A percentile compares a stretch with the other conserved stretches of the same genome.
Evolutionary conservation across 768 basidiomycete genomes (phyloP).

Genomic region (Butyriboletus loyo): DNA sequence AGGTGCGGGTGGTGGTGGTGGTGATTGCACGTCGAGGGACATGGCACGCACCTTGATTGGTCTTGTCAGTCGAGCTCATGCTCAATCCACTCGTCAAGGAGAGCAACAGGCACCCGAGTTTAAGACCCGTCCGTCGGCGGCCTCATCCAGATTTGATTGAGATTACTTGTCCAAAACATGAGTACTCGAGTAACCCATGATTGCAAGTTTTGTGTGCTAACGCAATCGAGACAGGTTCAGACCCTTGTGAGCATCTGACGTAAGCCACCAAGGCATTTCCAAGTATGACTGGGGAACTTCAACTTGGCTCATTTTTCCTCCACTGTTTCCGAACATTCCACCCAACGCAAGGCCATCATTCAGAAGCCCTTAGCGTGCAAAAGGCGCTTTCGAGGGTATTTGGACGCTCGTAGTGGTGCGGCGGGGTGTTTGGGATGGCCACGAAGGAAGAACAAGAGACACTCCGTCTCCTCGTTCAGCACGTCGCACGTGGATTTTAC

Average conservation of each 20-base stretch:
- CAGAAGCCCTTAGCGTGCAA: slow-evolving; percentile 5
- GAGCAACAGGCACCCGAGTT: too few species aligned
- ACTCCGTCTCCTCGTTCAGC: slow-evolving; percentile 85
- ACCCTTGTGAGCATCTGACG: neutral
- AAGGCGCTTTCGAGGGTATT: slow-evolving; percentile 3
- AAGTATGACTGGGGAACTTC: neutral
- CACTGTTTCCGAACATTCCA: neutral
- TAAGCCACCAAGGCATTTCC: neutral
- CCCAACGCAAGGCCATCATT: slow-evolving; percentile 4
- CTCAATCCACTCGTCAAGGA: too few species aligned
- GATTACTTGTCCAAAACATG: too few species aligned
- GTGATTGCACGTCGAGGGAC: too few species aligned
- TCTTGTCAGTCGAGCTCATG: too few species aligned
- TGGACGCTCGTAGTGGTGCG: slow-evolving; percentile 6
- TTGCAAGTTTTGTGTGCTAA: too few species aligned
- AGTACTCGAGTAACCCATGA: too few species aligned
- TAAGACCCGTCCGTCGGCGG: too few species aligned
- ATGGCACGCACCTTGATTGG: too few species aligned
- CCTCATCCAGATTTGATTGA: too few species aligned
- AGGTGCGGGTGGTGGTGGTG: too few species aligned
- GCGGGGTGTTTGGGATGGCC: slow-evolving; percentile 41
- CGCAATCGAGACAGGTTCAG: too few species aligned
- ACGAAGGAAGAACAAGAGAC: slow-evolving; percentile 80
- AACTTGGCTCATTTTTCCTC: neutral
- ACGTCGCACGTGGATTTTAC: slow-evolving; percentile 92